These are phyloP conservation scores for Exophiala alcalophila DNA, from an alignment of 2,329 filamentous ascomycete genomes.

Conservation along the genomic window DNA sequence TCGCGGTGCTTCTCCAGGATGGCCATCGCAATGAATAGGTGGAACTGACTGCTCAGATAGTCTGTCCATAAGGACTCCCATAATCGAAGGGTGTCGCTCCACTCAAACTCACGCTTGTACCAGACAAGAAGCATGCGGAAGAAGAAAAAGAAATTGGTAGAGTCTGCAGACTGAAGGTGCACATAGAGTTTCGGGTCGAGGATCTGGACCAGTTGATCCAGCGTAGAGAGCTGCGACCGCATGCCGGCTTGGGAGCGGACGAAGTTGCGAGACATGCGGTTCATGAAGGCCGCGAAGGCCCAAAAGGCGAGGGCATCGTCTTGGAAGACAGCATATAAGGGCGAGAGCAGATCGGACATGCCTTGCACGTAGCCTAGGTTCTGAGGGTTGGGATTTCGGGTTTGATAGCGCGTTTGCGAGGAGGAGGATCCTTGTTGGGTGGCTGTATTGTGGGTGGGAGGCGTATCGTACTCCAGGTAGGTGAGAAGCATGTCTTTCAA, in stretches of 20 bases:
- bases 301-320: slow-evolving; percentile 97
- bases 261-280: slow-evolving; percentile 96
- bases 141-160: slow-evolving; percentile 99
- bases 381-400: slow-evolving; percentile 41
- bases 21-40: slow-evolving; percentile 88
- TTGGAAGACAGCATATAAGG: slow-evolving; percentile 95
- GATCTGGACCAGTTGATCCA: slow-evolving; percentile 93
- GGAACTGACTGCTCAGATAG: slow-evolving; percentile 81
- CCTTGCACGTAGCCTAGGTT: slow-evolving; percentile 96
- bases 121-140: slow-evolving; percentile 96
- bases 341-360: slow-evolving; percentile 94
- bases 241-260: slow-evolving; percentile 94
- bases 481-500: slow-evolving; percentile 99
- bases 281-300: slow-evolving; percentile 95
- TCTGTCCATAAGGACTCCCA: slow-evolving; percentile 98
- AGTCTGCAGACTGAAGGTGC: slow-evolving; percentile 84
- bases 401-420: slow-evolving; percentile 16
- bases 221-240: slow-evolving; percentile 82
- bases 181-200: slow-evolving; percentile 94
- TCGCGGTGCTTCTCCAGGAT: slow-evolving; percentile 95
- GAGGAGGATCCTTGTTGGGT: slow-evolving; percentile 4
- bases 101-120: slow-evolving; percentile 97
- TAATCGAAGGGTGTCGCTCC: slow-evolving; percentile 77
- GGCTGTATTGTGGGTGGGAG: slow-evolving; percentile 17
- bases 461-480: slow-evolving; percentile 89